Evolutionary conservation across 2,329 filamentous ascomycete genomes (phyloP).

Genomic region (Xylaria multiplex): DNA sequence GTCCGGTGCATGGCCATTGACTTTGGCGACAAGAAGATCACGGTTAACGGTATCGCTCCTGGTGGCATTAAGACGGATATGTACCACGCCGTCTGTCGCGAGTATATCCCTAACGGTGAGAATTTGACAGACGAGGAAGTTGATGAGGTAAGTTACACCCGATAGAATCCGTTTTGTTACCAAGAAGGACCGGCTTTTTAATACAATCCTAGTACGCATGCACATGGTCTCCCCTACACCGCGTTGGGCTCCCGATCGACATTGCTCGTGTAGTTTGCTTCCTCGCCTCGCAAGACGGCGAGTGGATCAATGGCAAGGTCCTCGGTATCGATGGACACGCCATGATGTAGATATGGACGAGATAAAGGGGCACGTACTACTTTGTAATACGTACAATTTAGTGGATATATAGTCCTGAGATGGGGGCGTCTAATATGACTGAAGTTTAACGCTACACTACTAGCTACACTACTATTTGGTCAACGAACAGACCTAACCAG

Average conservation of each 20-base stretch:
- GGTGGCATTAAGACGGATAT: conserved; percentile 76
- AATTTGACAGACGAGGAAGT: conserved; percentile 67
- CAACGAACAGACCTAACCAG: neutral
- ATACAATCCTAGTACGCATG: conserved; percentile 61
- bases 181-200: conserved; percentile 6
- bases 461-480: neutral
- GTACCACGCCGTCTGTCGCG: conserved; percentile 72
- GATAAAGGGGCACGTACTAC: neutral
- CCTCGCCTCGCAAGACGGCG: conserved; percentile 58
- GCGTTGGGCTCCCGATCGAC: conserved; percentile 74
- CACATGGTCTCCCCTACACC: conserved; percentile 71
- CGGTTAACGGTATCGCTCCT: conserved; percentile 73
- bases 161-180: neutral
- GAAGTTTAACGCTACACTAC: neutral
- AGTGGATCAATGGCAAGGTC: conserved; percentile 57
- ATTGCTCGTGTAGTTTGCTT: conserved; percentile 72
- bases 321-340: conserved; percentile 48
- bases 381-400: conserved; percentile 5
- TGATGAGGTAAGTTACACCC: conserved; percentile 57
- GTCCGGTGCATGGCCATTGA: conserved; percentile 79
- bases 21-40: conserved; percentile 73
- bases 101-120: conserved; percentile 69
- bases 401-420: neutral
- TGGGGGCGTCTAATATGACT: neutral
- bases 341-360: conserved; percentile 44